phyloP scores from a whole-genome alignment of 2,329 filamentous ascomycete genomes.

The Fusarium sacchari region DNA sequence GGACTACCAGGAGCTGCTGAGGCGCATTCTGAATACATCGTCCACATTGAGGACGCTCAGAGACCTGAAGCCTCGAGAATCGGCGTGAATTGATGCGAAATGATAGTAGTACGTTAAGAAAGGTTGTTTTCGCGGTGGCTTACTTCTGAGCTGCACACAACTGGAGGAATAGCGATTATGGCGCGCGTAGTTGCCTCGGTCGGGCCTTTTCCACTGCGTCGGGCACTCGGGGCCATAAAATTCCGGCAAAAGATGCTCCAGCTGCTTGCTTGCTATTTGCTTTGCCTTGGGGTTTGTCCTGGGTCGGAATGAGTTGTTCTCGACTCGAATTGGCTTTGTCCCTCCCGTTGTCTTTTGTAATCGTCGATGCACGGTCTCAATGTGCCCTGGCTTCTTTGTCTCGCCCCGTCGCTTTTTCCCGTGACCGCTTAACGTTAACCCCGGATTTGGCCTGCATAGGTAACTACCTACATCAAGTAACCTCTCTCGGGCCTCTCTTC shows the following conservation, averaged over 20 bases:
- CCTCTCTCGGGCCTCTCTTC: conserved; percentile 6
- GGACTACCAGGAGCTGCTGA: conserved; percentile 21
- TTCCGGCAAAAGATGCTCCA: conserved; percentile 35
- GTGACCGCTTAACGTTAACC: conserved; percentile 22
- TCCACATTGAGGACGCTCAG: conserved; percentile 16
- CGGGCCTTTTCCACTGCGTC: conserved; percentile 25
- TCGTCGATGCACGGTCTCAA: conserved; percentile 36
- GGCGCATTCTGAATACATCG: conserved; percentile 18
- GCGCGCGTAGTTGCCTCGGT: conserved; percentile 11
- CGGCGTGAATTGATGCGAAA: not conserved
- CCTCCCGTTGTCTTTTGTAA: conserved; percentile 33
- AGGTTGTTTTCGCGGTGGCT: conserved; percentile 13
- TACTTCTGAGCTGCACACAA: not conserved
- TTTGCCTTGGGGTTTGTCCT: conserved; percentile 18
- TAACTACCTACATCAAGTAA: not conserved
- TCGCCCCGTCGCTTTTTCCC: conserved; percentile 15
- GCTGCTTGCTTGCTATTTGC: conserved; percentile 26
- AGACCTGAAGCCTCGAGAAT: not conserved
- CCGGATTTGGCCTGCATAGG: conserved; percentile 26
- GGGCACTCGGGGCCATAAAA: conserved; percentile 32
- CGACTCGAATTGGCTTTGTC: conserved; percentile 39
- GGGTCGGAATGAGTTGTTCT: conserved; percentile 33
- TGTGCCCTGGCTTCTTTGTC: conserved; percentile 24
- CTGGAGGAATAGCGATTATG: not conserved
- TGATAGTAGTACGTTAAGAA: not conserved